Conservation (phyloP, 2,329 filamentous ascomycete species). For the Massarina eburnea region DNA sequence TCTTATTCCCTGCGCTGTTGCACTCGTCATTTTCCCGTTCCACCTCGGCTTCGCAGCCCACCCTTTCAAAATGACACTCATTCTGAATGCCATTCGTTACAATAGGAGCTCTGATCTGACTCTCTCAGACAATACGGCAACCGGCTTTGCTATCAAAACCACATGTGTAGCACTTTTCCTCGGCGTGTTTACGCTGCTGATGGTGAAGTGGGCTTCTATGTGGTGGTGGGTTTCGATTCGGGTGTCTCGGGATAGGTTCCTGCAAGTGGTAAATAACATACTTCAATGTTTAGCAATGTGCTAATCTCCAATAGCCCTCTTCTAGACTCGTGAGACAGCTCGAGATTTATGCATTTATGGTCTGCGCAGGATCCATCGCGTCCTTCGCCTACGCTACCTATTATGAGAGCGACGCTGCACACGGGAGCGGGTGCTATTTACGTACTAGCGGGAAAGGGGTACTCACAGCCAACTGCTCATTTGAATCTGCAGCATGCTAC, state of each 20-base stretch:
- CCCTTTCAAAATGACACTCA: background rate
- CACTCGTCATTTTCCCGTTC: background rate
- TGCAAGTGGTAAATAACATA: background rate
- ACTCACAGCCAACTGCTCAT: background rate
- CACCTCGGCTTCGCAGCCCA: background rate
- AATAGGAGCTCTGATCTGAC: background rate
- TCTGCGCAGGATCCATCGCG: background rate
- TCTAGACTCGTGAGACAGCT: background rate
- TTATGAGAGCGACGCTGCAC: background rate
- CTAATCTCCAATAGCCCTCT: background rate
- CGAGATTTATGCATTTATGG: background rate
- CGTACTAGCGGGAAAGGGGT: background rate
- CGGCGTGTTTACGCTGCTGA: background rate
- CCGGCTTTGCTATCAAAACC: background rate
- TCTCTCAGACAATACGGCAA: background rate
- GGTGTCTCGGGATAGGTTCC: background rate
- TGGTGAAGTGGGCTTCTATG: too few relatives aligned
- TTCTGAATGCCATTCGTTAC: background rate
- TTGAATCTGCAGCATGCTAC: conserved; percentile 2
- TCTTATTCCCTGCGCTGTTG: background rate
- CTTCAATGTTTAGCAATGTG: too few relatives aligned
- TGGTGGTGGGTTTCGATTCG: background rate
- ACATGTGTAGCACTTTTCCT: background rate
- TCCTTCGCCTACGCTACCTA: background rate
- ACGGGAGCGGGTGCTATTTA: background rate